A percentile compares a stretch with the other conserved stretches of the same genome.
These are phyloP conservation scores for Cryptosporidium canis DNA, from an alignment of 169 alveolate genomes.

Conservation along the genomic window DNA sequence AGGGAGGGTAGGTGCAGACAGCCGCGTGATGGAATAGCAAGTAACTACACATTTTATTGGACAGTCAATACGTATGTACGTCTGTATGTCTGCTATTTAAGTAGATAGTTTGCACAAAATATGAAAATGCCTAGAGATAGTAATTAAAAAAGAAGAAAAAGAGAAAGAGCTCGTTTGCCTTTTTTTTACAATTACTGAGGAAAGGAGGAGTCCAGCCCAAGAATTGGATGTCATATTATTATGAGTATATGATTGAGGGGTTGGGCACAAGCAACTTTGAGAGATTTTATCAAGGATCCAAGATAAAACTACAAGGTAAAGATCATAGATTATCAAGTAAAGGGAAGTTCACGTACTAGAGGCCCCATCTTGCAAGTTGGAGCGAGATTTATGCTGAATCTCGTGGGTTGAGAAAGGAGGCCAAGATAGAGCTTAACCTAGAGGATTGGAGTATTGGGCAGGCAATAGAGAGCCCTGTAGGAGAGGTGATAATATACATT, in stretches of 20 bases:
- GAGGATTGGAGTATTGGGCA: neutral
- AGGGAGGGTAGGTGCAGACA: conserved; percentile 73
- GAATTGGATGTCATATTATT: conserved; percentile 1
- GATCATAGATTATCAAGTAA: neutral
- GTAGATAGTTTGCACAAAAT: conserved; percentile 73
- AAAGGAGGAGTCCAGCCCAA: conserved; percentile 21
- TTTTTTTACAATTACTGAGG: conserved; percentile 14
- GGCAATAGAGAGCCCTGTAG: neutral
- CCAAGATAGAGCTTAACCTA: neutral
- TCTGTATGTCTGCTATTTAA: conserved; percentile 73
- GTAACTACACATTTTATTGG: conserved; percentile 72
- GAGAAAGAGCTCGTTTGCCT: neutral
- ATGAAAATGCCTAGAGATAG: conserved; percentile 7
- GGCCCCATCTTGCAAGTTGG: neutral
- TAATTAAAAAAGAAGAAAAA: conserved; percentile 32
- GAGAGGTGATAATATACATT: neutral
- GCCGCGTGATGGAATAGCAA: conserved; percentile 74
- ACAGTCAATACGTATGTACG: conserved; percentile 74
- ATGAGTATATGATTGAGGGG: conserved; percentile 15
- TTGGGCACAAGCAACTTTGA: conserved; percentile 2
- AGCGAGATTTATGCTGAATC: conserved; percentile 14
- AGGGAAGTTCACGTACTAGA: neutral
- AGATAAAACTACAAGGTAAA: conserved; percentile 24
- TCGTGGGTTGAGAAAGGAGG: neutral
- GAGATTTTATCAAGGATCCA: conserved; percentile 10